Percentiles rank a stretch among this genome's conserved stretches.
phyloP scores from a whole-genome alignment of 306 rosid species.

The Vigna unguiculata region DNA sequence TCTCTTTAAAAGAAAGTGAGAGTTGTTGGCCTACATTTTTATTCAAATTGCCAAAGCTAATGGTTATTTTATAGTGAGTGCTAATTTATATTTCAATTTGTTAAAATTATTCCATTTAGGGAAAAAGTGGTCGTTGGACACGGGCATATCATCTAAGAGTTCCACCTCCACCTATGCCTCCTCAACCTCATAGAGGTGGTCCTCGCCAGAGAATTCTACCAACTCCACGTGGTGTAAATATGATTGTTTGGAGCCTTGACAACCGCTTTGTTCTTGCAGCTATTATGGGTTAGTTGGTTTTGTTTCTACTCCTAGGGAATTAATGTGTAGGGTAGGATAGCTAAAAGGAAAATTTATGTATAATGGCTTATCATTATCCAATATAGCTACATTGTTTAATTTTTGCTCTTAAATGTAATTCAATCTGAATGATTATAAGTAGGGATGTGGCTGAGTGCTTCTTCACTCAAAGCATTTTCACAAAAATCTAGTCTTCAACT shows the following conservation, averaged over 20 bases:
- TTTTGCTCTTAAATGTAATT: not conserved
- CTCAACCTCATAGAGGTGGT: constrained; percentile 94
- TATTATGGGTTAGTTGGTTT: constrained; percentile 74
- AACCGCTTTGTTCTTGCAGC: constrained; percentile 99
- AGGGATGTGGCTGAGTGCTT: too few species aligned
- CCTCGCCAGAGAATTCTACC: constrained; percentile 98
- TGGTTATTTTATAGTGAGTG: constrained; percentile 12
- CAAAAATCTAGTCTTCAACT: too few species aligned
- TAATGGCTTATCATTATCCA: not conserved
- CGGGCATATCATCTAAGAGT: constrained; percentile 98
- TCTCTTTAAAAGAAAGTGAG: not conserved
- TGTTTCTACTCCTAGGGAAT: not conserved
- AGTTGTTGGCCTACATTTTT: constrained; percentile 28
- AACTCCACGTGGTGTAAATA: constrained; percentile 99
- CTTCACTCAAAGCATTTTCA: too few species aligned
- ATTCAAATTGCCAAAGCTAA: constrained; percentile 32
- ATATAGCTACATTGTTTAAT: not conserved
- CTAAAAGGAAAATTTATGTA: not conserved
- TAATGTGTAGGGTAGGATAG: not conserved
- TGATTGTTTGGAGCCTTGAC: constrained; percentile 99
- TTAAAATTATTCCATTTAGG: constrained; percentile 57
- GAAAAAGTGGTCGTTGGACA: constrained; percentile 94
- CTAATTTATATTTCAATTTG: constrained; percentile 9
- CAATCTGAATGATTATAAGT: not conserved
- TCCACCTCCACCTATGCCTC: constrained; percentile 98